Evolutionary conservation across 768 basidiomycete species (phyloP).

Genomic region (Boletus insuetus): DNA sequence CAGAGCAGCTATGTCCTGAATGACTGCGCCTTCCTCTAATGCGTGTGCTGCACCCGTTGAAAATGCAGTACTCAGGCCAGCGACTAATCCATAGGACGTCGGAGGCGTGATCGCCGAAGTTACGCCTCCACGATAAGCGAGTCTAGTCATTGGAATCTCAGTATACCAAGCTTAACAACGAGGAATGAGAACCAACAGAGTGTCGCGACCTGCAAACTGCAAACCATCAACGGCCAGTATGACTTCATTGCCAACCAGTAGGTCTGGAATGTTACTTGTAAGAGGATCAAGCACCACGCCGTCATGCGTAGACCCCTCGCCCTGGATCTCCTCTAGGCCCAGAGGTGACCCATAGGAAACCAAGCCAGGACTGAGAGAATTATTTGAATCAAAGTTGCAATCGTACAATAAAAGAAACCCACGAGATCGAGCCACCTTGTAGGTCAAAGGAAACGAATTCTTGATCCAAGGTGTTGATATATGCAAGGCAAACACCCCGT

Average conservation of each 20-base stretch:
- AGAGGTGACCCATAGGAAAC: conserved; percentile 42
- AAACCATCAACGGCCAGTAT: conserved; percentile 71
- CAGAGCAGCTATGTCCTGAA: conserved; percentile 59
- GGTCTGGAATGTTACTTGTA: conserved; percentile 30
- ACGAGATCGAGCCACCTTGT: conserved; percentile 61
- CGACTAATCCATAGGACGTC: conserved; percentile 45
- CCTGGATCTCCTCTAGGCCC: conserved; percentile 55
- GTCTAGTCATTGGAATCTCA: conserved; percentile 37
- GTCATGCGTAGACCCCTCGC: conserved; percentile 54
- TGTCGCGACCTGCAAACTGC: conserved; percentile 59
- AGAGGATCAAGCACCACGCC: conserved; percentile 50
- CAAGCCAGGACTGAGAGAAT: conserved; percentile 42
- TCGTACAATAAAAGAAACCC: conserved; percentile 20
- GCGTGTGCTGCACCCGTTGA: conserved; percentile 53
- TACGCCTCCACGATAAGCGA: conserved; percentile 66
- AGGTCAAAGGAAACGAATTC: conserved; percentile 50
- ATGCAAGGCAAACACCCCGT: conserved; percentile 23
- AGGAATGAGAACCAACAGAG: conserved; percentile 40
- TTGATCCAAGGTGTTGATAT: conserved; percentile 8
- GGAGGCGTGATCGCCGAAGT: conserved; percentile 61
- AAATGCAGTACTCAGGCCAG: conserved; percentile 59
- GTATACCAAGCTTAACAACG: not conserved
- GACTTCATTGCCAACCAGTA: conserved; percentile 38
- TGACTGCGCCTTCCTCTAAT: conserved; percentile 54
- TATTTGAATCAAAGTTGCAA: not conserved